Evolutionary conservation across 1,284 basidiomycete species (phyloP).

Genomic region (Pisolithus thermaeus): DNA sequence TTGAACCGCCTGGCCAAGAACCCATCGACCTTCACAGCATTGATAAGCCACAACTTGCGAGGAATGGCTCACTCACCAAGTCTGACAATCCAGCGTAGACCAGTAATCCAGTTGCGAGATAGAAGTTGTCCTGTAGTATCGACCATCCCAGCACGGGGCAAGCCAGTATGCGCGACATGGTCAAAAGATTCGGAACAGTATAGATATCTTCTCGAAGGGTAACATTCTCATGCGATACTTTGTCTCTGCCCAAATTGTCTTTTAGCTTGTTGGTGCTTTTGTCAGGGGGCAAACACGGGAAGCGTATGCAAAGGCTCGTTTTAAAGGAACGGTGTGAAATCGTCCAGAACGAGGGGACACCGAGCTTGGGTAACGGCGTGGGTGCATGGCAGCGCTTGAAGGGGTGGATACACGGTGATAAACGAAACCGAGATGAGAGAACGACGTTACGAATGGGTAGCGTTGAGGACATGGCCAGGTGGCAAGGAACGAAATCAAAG

Average conservation of each 20-base stretch:
- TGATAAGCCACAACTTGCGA: conserved; percentile 12
- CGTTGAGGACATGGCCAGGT: conserved; percentile 12
- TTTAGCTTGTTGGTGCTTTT: conserved; percentile 3
- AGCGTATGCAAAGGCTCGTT: conserved; percentile 7
- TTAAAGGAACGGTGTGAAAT: conserved; percentile 9
- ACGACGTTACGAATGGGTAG: conserved; percentile 5
- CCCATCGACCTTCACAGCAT: conserved; percentile 68
- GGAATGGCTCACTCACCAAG: conserved; percentile 49
- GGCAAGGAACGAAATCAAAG: too few species aligned
- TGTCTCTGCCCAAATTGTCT: conserved; percentile 4
- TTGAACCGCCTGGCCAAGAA: conserved; percentile 83
- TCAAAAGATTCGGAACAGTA: conserved; percentile 91
- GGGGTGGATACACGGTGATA: background rate
- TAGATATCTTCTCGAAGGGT: conserved; percentile 82
- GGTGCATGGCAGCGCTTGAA: background rate
- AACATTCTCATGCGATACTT: conserved; percentile 6
- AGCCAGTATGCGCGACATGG: conserved; percentile 77
- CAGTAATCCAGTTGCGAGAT: conserved; percentile 75
- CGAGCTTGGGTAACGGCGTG: background rate
- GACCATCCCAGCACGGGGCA: conserved; percentile 91
- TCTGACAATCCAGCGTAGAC: conserved; percentile 90
- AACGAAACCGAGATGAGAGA: conserved; percentile 7
- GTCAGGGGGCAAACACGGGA: conserved; percentile 10
- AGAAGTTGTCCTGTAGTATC: conserved; percentile 82
- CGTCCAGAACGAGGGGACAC: background rate